Evolutionary conservation across 2,329 filamentous ascomycete genomes (phyloP), one percentile per base, ranked within the genome.

Genomic region (Hymenoscyphus fructigenus): DNA sequence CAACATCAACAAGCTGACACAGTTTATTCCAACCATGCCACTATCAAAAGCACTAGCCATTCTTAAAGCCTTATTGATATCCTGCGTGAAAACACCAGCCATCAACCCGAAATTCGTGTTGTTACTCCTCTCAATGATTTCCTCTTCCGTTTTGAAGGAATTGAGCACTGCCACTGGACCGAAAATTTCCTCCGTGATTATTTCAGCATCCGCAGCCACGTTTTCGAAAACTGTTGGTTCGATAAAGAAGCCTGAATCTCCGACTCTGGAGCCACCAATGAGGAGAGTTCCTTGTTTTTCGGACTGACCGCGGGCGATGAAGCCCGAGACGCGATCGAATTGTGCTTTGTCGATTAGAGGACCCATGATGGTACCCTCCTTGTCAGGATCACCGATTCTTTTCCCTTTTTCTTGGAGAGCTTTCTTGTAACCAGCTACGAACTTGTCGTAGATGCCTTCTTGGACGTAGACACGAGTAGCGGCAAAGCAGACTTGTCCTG

Each of bases 401-500:
- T 88, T 80, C 66, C 84, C 81, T 65, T 74, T 75, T 57, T 80
- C 75, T 76, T 79, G 81, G 79, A 91, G 86, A 67, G 88, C 87
- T 64, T 83, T 79, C 20, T 89, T 77, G 34, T 91, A 80, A 0
- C 77, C 77, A 65, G 80, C 79, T 65, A 90, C 84, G 70, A 92
- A 92, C 9, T 78, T 79, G 23, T 80, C 70, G 69, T 90, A 87
- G 75, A 90, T 82, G 41, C 76, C 73, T 57, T 81, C 78, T 1
- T 88, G 88, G 3, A 92, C 84, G 75, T 91, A 91, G 9, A 92
- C 87, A 2, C 89, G 80, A 0, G 88, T 90, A 5, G 88, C 88
- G 68, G 91, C 91, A 38, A 89, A 90, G 79, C 90, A 92, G 58
- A 91, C 88, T 75, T 92, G 90, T 20, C 90, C 89, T 0, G 87